These are phyloP conservation scores for Leccinum variicolor DNA, from an alignment of 768 basidiomycete species.

Conservation along the genomic window DNA sequence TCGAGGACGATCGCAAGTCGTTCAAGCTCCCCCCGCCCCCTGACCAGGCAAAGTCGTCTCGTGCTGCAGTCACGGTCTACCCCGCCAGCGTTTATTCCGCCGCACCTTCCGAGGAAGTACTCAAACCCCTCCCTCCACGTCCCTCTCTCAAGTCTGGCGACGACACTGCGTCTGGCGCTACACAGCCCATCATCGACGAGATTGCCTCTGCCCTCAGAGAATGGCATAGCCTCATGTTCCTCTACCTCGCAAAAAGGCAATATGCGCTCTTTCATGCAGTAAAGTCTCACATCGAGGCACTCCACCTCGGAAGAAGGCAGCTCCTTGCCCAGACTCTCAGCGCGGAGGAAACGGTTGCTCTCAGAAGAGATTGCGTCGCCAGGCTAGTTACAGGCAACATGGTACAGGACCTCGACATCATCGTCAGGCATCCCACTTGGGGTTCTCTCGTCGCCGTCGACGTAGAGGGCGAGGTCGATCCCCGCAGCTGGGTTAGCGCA, in stretches of 20 bases:
- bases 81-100: conserved; percentile 72
- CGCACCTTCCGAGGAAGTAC: conserved; percentile 60
- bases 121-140: conserved; percentile 80
- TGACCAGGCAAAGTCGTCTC: conserved; percentile 70
- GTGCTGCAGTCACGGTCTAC: conserved; percentile 71
- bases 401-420: conserved; percentile 88
- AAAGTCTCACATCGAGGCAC: conserved; percentile 82
- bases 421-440: conserved; percentile 93
- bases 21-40: conserved; percentile 73
- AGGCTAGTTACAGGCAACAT: conserved; percentile 88
- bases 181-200: conserved; percentile 93
- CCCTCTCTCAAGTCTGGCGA: conserved; percentile 95
- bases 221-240: conserved; percentile 92
- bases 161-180: conserved; percentile 79
- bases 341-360: conserved; percentile 76
- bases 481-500: conserved; percentile 83
- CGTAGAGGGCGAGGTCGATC: conserved; percentile 77
- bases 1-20: conserved; percentile 57
- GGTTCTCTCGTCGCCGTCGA: conserved; percentile 91
- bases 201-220: conserved; percentile 95
- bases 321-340: conserved; percentile 84
- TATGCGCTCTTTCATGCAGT: conserved; percentile 88
- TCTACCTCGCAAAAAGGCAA: conserved; percentile 84
- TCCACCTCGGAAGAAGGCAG: conserved; percentile 90
- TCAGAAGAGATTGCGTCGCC: conserved; percentile 84